A percentile compares a stretch with the other conserved stretches of the same genome.
Conservation (phyloP, 768 basidiomycete species). For the Rhizopogon vulgaris region DNA sequence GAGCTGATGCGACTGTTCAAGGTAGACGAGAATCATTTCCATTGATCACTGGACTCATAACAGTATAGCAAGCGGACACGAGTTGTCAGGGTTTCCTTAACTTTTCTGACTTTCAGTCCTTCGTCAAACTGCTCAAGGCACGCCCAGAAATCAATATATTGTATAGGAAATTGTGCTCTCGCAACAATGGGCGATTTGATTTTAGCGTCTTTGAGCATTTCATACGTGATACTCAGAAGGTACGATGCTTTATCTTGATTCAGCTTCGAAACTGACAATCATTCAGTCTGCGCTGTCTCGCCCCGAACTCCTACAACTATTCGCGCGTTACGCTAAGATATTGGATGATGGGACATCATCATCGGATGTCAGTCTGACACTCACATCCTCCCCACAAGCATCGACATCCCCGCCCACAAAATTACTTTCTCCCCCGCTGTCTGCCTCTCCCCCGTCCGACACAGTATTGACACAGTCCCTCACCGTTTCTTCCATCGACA, state of each 20-base stretch:
- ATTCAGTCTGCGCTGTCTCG: constrained; percentile 30
- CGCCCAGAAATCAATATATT: constrained; percentile 76
- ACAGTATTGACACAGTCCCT: background rate
- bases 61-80: constrained; percentile 55
- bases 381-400: background rate
- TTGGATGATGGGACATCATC: background rate
- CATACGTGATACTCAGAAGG: constrained; percentile 48
- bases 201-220: constrained; percentile 42
- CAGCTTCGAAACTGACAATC: constrained; percentile 7
- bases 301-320: constrained; percentile 29
- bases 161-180: constrained; percentile 37
- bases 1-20: constrained; percentile 55
- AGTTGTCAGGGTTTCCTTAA: constrained; percentile 55
- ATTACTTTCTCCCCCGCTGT: background rate
- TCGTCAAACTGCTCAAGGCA: constrained; percentile 79
- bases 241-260: constrained; percentile 12
- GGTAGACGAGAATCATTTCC: constrained; percentile 27
- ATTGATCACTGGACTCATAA: background rate
- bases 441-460: constrained; percentile 6
- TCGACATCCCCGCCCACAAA: background rate
- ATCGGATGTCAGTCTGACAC: background rate
- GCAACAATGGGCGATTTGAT: constrained; percentile 28
- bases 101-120: constrained; percentile 72
- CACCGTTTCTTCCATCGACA: background rate
- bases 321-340: constrained; percentile 28